Base-by-base conservation (phyloP, 2,329 filamentous ascomycete genomes). In the Xylariaceae sp. region DNA sequence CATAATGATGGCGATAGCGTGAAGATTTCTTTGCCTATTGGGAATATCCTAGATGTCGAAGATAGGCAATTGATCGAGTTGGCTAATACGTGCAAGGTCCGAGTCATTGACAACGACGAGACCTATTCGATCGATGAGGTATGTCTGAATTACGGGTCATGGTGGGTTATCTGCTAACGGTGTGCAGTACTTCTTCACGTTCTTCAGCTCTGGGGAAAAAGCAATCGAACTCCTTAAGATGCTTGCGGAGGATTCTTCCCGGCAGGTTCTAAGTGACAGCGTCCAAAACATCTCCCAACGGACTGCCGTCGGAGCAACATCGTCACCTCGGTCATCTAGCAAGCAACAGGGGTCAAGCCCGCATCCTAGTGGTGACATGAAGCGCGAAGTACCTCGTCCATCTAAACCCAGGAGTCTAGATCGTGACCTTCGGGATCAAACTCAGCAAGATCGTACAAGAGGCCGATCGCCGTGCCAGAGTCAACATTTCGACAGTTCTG, bases 1-100 rank as follows among this genome's bases (percentile, higher is more conserved):
- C 92, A 95, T 75, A 97, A 97, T 70, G 93, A 97, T 64, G 93
- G 94, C 8, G 92, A 97, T 71, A 96, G 92, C 70, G 90, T 99
- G 73, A 97, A 97, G 77, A 95, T 97, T 57, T 94, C 90, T 0
- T 76, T 97, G 34, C 93, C 92, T 0, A 89, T 96, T 55, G 83
- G 87, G 60, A 96, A 96, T 65, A 83, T 97, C 17, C 86, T 97
- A 59, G 93, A 97, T 67, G 86, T 97, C 51, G 94, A 97, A 72
- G 90, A 96, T 65, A 94, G 88, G 52, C 88, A 90, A 58, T 91
- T 97, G 76, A 82, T 96, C 57, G 90, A 95, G 64, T 92, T 96
- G 73, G 91, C 92, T 18, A 90, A 97, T 63, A 97, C 94, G 0
- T 88, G 95, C 77, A 97, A 96, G 74, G 87, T 99, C 62, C 85